Evolutionary conservation across 768 basidiomycete genomes (phyloP), one percentile per base, ranked within the genome.

Genomic region (Cubamyces sp.): DNA sequence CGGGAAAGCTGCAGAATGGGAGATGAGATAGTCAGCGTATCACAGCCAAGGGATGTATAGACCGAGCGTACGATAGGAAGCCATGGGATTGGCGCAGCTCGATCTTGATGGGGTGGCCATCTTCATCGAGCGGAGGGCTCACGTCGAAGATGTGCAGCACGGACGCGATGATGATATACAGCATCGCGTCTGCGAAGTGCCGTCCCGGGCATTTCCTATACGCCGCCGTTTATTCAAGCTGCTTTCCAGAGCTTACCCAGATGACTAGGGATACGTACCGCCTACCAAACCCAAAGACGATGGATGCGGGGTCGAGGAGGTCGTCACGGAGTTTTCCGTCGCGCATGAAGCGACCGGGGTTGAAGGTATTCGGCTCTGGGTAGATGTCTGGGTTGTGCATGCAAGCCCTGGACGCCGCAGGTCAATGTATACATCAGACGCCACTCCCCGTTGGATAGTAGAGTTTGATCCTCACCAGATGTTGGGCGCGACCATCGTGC

Each of bases 381-480:
- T 92, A 99, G 42, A 94, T 84, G 40, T 80, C 78, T 23, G 90
- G 84, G 75, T 98, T 96, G 72, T 97, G 96, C 45, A 96, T 80
- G 7, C 96, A 94, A 71, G 60, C 52, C 64, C 62, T 62, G 30
- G n/a, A 7, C n/a, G 8, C 0, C n/a, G 11, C 34, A n/a, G 42
- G 37, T 11, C 12, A 21, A 7, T 54, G 2, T 11, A n/a, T 30
- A 25, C 25, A 28, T 12, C 11, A 41, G 9, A 40, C 21, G 21
- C 18, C n/a, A 25, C 42, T 21, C 23, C 2, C 3, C 2, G 21
- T 18, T 6, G 5, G 30, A 8, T 30, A 30, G 28, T 11, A 34
- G 8, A 3, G 8, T 3, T 8, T 30, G 4, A 8, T 34, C 9
- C 57, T 7, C 54, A 71, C 71, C 71, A 72, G 28, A 65, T 62